These are phyloP conservation scores for Penicillium sp. DNA, from an alignment of 2,329 filamentous ascomycete species.

Conservation along the genomic window DNA sequence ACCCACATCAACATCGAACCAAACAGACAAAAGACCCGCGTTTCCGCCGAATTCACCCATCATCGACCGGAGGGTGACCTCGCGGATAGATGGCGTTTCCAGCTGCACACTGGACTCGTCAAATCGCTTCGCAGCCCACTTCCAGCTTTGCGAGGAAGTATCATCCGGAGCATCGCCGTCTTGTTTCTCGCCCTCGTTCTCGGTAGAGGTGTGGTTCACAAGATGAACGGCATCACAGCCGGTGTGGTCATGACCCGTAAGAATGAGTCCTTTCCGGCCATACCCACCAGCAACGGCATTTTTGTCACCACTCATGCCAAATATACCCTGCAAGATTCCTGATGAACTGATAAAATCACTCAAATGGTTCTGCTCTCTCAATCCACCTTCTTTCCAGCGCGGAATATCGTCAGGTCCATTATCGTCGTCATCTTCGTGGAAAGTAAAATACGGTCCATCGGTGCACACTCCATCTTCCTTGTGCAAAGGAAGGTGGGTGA, in stretches of 20 bases:
- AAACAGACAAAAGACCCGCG: slow-evolving; percentile 82
- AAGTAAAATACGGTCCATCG: slow-evolving; percentile 81
- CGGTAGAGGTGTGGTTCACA: slow-evolving; percentile 59
- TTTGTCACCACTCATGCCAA: slow-evolving; percentile 71
- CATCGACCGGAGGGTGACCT: slow-evolving; percentile 95
- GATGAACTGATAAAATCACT: slow-evolving; percentile 69
- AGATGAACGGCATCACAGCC: slow-evolving; percentile 91
- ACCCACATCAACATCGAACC: slow-evolving; percentile 72
- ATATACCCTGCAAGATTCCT: slow-evolving; percentile 81
- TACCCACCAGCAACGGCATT: slow-evolving; percentile 63
- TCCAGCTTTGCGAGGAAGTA: slow-evolving; percentile 24
- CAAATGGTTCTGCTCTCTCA: slow-evolving; percentile 91
- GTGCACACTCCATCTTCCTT: slow-evolving; percentile 82
- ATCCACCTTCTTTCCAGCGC: slow-evolving; percentile 43
- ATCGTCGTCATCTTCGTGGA: slow-evolving; percentile 69
- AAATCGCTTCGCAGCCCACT: slow-evolving; percentile 44
- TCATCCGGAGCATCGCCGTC: slow-evolving; percentile 9
- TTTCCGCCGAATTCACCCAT: slow-evolving; percentile 97
- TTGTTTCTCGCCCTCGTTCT: slow-evolving; percentile 7
- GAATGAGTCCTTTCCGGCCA: slow-evolving; percentile 75
- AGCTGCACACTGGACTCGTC: slow-evolving; percentile 3
- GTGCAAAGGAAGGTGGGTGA: slow-evolving; percentile 91
- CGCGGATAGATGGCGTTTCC: slow-evolving; percentile 62
- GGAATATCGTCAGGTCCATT: slow-evolving; percentile 56
- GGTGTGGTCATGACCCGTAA: slow-evolving; percentile 94